Evolutionary conservation across 768 basidiomycete genomes (phyloP).

Genomic region (Dentipellis fragilis): DNA sequence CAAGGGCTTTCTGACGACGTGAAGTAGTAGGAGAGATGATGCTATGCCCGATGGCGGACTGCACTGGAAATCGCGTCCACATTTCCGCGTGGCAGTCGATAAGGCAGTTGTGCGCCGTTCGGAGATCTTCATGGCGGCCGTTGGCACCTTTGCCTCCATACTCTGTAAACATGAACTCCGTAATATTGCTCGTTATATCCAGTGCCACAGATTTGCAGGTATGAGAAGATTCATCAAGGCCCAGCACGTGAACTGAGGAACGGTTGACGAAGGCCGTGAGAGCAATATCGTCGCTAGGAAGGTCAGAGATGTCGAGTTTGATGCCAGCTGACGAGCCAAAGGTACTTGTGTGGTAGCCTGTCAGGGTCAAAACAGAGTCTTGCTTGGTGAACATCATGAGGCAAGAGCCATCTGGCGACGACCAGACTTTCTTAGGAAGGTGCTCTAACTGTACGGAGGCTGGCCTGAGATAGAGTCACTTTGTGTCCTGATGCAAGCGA

Average conservation of each 20-base stretch:
- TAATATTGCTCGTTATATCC: conserved; percentile 43
- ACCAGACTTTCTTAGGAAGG: conserved; percentile 25
- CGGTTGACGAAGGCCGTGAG: conserved; percentile 38
- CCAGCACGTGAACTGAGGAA: conserved; percentile 31
- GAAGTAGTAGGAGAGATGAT: conserved; percentile 27
- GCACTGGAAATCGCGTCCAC: conserved; percentile 52
- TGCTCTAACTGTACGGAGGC: conserved; percentile 30
- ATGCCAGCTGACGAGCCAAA: conserved; percentile 44
- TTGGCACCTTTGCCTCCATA: conserved; percentile 21
- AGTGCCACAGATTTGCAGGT: conserved; percentile 33
- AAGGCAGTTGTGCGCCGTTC: conserved; percentile 36
- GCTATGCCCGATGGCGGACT: conserved; percentile 38
- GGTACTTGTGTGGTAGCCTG: conserved; percentile 44
- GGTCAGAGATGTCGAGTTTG: conserved; percentile 22
- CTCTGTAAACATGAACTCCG: conserved; percentile 46
- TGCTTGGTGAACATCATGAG: conserved; percentile 26
- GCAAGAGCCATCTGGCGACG: conserved; percentile 48
- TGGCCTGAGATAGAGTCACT: conserved; percentile 24
- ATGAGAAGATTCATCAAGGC: conserved; percentile 24
- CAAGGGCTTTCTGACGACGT: conserved; percentile 25
- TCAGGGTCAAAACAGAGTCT: conserved; percentile 16
- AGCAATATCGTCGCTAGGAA: conserved; percentile 16
- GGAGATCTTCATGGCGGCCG: conserved; percentile 5
- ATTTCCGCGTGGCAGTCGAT: conserved; percentile 46
- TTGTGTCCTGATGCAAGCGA: background rate